Conservation (phyloP, 108 stramenopile species). For the Cyclostephanos invisitatus region DNA sequence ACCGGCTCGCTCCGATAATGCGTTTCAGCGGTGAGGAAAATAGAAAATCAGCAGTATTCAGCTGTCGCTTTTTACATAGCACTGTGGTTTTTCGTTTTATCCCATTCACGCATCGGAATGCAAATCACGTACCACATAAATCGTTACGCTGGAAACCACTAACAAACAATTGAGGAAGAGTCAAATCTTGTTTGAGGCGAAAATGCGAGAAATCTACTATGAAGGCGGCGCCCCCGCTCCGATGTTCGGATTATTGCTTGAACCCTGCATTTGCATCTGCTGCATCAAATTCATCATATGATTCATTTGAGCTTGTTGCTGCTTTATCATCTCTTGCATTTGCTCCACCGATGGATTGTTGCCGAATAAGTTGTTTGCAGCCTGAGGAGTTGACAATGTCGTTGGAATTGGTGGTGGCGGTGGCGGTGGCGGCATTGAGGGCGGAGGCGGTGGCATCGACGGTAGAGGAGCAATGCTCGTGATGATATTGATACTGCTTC, state of each 20-base stretch:
- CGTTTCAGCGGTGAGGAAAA: too few relatives aligned
- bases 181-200: neutral
- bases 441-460: conserved; percentile 20
- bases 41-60: too few relatives aligned
- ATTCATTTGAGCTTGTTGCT: conserved; percentile 47
- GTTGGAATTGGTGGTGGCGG: conserved; percentile 16
- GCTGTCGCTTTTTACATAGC: too few relatives aligned
- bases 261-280: conserved; percentile 30
- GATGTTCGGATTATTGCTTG: conserved; percentile 4
- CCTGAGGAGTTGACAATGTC: conserved; percentile 8
- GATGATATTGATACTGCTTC: conserved; percentile 1
- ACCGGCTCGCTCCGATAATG: too few relatives aligned
- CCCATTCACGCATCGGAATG: too few relatives aligned
- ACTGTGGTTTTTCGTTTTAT: too few relatives aligned
- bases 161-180: too few relatives aligned
- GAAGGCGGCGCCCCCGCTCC: neutral
- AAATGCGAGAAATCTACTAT: neutral
- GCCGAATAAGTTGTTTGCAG: conserved; percentile 13
- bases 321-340: conserved; percentile 48
- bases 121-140: too few relatives aligned
- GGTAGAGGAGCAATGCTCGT: conserved; percentile 13
- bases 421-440: conserved; percentile 17
- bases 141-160: too few relatives aligned
- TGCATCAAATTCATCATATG: conserved; percentile 53
- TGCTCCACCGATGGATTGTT: conserved; percentile 26